Base-by-base conservation (phyloP, 345 rosid genomes). In the Odontarrhena argentea region DNA sequence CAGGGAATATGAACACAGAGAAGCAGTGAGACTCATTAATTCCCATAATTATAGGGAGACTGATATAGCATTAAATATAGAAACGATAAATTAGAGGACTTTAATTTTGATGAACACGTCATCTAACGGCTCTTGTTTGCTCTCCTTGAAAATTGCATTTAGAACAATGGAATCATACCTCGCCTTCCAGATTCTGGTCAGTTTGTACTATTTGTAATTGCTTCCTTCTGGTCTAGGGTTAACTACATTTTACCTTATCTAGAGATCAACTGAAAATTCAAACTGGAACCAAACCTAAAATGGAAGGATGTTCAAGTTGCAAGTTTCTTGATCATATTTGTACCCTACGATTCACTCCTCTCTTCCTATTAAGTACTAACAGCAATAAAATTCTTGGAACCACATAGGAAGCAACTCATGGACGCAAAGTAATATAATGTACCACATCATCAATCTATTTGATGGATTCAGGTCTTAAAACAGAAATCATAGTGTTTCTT, bases 391-490 rank as follows among this genome's bases (percentile, higher is more conserved):
- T 3, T 7, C 2, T 42, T 42, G 25, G 49, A 59, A 48, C 51
- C 37, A 13, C 5, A 26, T 18, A 28, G 13, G 50, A 65, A 13
- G 18, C 10, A 64, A 42, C 24, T 18, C 53, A 64, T 9, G 48
- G 41, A 15, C 48, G 65, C 46, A 71, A 5, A 13, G 18, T 30
- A 11, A 28, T 46, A 47, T 52, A 65, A 57, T 22, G 64, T 4
- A 71, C 58, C 47, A 72, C 54, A 65, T 45, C 60, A 72, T 49
- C 66, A 56, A 72, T 64, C 60, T 49, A 65, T 48, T 18, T 46
- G 67, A 70, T 62, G 49, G 55, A 71, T n/a, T n/a, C n/a, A n/a
- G n/a, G 28, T 73, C 67, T 41, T 2, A 67, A 72, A 73, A 52
- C n/a, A 10, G 24, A 14, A 51, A 36, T 25, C 34, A 43, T 50